Base-by-base conservation (phyloP, 768 basidiomycete genomes). In the Boletus edulis region DNA sequence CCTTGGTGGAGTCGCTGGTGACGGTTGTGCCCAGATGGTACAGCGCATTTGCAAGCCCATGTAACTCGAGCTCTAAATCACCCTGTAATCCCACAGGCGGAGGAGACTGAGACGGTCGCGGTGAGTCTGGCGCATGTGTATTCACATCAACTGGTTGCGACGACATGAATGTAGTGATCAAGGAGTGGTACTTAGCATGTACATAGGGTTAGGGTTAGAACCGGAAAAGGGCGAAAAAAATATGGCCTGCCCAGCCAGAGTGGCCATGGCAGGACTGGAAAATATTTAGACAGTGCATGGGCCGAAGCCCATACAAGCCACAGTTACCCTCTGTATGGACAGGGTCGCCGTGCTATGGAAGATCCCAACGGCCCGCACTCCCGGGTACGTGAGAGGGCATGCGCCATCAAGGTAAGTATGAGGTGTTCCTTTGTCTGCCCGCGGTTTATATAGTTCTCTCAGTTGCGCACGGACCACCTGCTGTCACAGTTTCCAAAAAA, bases 11-110 rank as follows among this genome's bases (percentile, higher is more conserved):
- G 67, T 92, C 90, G 45, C 86, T 88, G 63, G 91, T 85, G 22
- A 91, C 89, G 0, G 90, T 91, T 5, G 89, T 89, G 22, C 89
- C 89, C 8, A 92, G 75, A 60, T 91, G 90, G 65, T 91, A 91
- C 27, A 92, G 71, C 3, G 85, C 84, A 51, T 87, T 87, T 14
- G 87, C 88, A 14, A 92, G 83, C 0, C 86, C 89, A 24, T 90
- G 73, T 3, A 92, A 67, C 67, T 92, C 89, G 18, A 86, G 72
- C 65, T 91, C 89, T 17, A 91, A 67, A 62, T 91, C 88, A 10
- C 89, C 89, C 61, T 90, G 87, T 2, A 73, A 32, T 1, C 89
- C 88, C 2, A 76, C 63, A 8, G 89, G 89, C 0, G 85, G 77
- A 31, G 88, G 86, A 17, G 88, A 89, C 67, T 89, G 83, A 0